Evolutionary conservation across 2,329 filamentous ascomycete species (phyloP).

Genomic region (Onygenales sp.): DNA sequence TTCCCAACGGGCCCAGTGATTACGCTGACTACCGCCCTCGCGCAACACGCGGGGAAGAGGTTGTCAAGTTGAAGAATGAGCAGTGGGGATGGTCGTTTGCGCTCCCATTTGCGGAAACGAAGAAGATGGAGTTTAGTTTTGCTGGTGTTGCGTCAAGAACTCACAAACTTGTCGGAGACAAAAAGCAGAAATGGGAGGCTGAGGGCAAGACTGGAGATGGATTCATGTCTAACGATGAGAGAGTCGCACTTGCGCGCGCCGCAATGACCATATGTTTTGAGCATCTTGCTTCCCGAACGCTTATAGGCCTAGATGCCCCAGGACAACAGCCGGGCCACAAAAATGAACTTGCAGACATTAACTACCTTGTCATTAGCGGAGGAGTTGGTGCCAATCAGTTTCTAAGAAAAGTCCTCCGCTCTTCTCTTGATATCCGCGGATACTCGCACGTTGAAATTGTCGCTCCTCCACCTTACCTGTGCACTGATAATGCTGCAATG

Average conservation of each 20-base stretch:
- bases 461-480: conserved; percentile 67
- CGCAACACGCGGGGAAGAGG: conserved; percentile 47
- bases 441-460: conserved; percentile 52
- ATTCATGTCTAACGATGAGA: conserved; percentile 47
- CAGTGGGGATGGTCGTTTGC: conserved; percentile 59
- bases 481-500: conserved; percentile 97
- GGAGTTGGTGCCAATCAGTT: conserved; percentile 83
- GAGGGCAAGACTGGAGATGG: conserved; percentile 3
- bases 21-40: conserved; percentile 50
- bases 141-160: conserved; percentile 59
- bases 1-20: conserved; percentile 40
- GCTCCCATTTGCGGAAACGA: conserved; percentile 55
- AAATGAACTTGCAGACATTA: conserved; percentile 23
- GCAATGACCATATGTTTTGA: conserved; percentile 78
- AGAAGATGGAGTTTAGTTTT: conserved; percentile 61
- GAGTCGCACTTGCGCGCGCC: conserved; percentile 59
- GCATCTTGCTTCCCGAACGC: conserved; percentile 66
- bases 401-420: conserved; percentile 56
- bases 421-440: conserved; percentile 58
- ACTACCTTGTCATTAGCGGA: conserved; percentile 71
- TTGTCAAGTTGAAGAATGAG: conserved; percentile 37
- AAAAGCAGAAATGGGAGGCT: conserved; percentile 16
- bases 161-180: conserved; percentile 44
- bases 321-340: conserved; percentile 6
- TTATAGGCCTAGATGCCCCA: conserved; percentile 54